These are phyloP conservation scores for Kandelia obovata DNA, from an alignment of 345 rosid genomes.

Conservation along the genomic window DNA sequence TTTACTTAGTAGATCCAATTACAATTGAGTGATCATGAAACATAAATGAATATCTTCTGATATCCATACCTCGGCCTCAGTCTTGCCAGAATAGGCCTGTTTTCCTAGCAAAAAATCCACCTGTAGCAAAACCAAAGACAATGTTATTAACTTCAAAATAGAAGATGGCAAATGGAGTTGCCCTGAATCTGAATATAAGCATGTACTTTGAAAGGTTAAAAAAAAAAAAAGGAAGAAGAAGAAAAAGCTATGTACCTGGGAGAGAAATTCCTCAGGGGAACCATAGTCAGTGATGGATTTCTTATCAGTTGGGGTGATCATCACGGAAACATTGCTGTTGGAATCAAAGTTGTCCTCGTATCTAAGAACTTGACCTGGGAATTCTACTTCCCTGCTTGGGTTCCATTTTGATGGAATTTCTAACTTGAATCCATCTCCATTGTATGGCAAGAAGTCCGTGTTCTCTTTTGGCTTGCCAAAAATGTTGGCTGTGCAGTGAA, in stretches of 20 bases:
- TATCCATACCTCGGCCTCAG: conserved; percentile 63
- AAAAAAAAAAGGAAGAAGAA: not conserved
- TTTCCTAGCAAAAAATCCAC: conserved; percentile 83
- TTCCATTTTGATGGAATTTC: conserved; percentile 87
- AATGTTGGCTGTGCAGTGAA: conserved; percentile 70
- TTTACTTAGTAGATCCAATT: not conserved
- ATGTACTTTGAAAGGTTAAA: not conserved
- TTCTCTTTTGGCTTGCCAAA: conserved; percentile 86
- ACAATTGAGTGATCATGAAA: too few species aligned
- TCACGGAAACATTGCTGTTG: conserved; percentile 54
- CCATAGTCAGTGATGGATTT: conserved; percentile 82
- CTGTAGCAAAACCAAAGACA: conserved; percentile 33
- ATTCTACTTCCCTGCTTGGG: conserved; percentile 89
- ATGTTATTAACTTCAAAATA: not conserved
- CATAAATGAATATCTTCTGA: too few species aligned
- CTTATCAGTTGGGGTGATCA: conserved; percentile 76
- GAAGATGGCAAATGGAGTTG: too few species aligned
- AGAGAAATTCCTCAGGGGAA: conserved; percentile 69
- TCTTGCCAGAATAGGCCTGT: conserved; percentile 63
- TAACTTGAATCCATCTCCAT: conserved; percentile 75
- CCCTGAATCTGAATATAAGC: not conserved
- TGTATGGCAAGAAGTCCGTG: conserved; percentile 67
- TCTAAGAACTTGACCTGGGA: conserved; percentile 84
- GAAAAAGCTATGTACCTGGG: conserved; percentile 35
- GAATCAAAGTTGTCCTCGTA: conserved; percentile 87